A percentile compares a stretch with the other conserved stretches of the same genome.
Conservation (phyloP, 768 basidiomycete genomes). For the Suillus subalutaceus region DNA sequence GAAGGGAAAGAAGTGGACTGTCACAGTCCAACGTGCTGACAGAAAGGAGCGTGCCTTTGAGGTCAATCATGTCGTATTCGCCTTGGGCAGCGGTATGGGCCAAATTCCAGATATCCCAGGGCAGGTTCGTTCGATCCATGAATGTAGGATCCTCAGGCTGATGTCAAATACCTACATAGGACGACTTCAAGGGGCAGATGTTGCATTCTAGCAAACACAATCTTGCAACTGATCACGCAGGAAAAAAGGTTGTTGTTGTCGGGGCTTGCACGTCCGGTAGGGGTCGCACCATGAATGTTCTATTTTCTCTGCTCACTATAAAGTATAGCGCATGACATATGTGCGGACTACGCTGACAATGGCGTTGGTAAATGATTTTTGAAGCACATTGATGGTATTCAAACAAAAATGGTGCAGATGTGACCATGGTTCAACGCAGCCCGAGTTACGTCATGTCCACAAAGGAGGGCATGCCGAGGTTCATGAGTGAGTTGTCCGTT, state of each 20-base stretch:
- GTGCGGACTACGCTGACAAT: conserved; percentile 45
- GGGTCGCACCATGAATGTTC: neutral
- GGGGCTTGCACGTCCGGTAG: conserved; percentile 65
- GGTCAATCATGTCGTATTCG: conserved; percentile 53
- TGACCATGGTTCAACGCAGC: conserved; percentile 53
- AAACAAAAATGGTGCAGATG: conserved; percentile 28
- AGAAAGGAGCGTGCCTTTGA: conserved; percentile 41
- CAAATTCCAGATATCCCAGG: conserved; percentile 49
- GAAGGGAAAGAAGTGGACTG: conserved; percentile 45
- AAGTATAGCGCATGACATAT: conserved; percentile 49
- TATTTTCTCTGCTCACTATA: conserved; percentile 10
- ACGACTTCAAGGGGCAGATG: conserved; percentile 63
- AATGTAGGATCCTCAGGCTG: neutral
- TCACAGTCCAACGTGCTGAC: conserved; percentile 40
- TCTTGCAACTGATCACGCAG: conserved; percentile 55
- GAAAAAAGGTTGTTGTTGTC: conserved; percentile 74
- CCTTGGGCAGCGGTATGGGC: conserved; percentile 48
- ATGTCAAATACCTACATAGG: conserved; percentile 31
- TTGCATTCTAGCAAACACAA: conserved; percentile 62
- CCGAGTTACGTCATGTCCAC: conserved; percentile 57
- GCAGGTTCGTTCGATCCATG: conserved; percentile 34
- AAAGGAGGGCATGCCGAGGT: conserved; percentile 40
- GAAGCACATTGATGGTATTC: neutral
- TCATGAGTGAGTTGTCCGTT: conserved; percentile 16
- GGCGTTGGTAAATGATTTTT: conserved; percentile 42